Conservation (phyloP, 1,284 basidiomycete species). For the Jaminaea rosea region DNA sequence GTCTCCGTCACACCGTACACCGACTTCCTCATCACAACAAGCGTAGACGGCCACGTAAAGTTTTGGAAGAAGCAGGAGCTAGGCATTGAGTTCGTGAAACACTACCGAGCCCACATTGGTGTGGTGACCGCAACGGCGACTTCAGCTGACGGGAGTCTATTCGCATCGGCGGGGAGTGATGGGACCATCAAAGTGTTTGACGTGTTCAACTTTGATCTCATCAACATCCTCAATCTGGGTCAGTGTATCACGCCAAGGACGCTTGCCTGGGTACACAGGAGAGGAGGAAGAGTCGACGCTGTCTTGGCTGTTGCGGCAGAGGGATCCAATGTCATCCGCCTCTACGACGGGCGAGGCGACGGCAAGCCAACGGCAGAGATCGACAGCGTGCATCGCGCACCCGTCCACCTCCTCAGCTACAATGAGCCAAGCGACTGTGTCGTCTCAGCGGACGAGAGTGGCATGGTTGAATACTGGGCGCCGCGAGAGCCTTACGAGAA, state of each 20-base stretch:
- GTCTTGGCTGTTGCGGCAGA: constrained; percentile 82
- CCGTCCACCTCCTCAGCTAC: constrained; percentile 85
- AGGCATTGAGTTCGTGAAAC: constrained; percentile 48
- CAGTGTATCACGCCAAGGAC: too few species aligned
- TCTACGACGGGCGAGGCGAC: constrained; percentile 86
- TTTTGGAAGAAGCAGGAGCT: constrained; percentile 94
- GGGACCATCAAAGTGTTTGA: constrained; percentile 80
- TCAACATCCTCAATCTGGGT: constrained; percentile 87
- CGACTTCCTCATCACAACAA: constrained; percentile 84
- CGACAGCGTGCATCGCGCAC: constrained; percentile 68
- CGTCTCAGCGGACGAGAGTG: constrained; percentile 84
- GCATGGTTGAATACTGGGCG: constrained; percentile 96
- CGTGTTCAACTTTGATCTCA: constrained; percentile 97
- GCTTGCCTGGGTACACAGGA: constrained; percentile 85
- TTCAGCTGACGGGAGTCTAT: constrained; percentile 85
- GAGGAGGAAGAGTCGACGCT: constrained; percentile 76
- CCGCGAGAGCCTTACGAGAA: constrained; percentile 72
- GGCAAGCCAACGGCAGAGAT: constrained; percentile 66
- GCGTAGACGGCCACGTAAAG: constrained; percentile 88
- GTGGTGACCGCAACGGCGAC: constrained; percentile 71
- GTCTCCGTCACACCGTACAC: constrained; percentile 52
- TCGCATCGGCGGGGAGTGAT: constrained; percentile 59
- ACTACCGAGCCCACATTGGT: constrained; percentile 69
- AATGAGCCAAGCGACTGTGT: constrained; percentile 81
- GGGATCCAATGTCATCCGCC: constrained; percentile 63